These are phyloP conservation scores for Macrophomina pseudophaseolina DNA, from an alignment of 2,329 filamentous ascomycete species.

Conservation along the genomic window DNA sequence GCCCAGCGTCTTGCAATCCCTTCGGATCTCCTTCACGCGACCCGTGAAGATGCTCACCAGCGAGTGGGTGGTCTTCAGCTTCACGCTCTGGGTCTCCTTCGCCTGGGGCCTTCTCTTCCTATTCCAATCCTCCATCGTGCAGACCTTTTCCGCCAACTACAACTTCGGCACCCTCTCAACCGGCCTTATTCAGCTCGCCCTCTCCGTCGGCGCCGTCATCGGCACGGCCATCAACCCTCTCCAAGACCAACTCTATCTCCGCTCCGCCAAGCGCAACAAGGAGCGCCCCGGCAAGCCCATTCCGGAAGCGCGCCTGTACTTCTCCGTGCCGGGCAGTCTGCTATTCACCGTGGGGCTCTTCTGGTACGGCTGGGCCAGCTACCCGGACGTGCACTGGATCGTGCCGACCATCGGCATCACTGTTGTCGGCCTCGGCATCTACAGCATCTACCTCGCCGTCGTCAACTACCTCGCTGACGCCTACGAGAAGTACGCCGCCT, in stretches of 20 bases:
- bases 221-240: conserved; percentile 48
- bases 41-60: conserved; percentile 49
- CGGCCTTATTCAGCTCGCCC: conserved; percentile 48
- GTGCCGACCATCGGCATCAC: conserved; percentile 35
- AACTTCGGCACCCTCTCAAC: conserved; percentile 42
- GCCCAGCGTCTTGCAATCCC: conserved; percentile 30
- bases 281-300: conserved; percentile 48
- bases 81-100: conserved; percentile 53
- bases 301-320: conserved; percentile 51
- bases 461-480: conserved; percentile 56
- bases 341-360: conserved; percentile 39
- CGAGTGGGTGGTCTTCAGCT: conserved; percentile 50
- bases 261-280: conserved; percentile 39
- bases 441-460: conserved; percentile 52
- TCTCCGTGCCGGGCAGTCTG: conserved; percentile 48
- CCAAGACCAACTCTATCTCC: conserved; percentile 40
- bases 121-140: conserved; percentile 48
- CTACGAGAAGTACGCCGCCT: conserved; percentile 55
- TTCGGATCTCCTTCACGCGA: conserved; percentile 49
- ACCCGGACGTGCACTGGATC: conserved; percentile 34
- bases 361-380: conserved; percentile 37
- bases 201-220: conserved; percentile 49
- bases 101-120: conserved; percentile 52
- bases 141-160: conserved; percentile 48
- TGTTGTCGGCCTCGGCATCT: conserved; percentile 38